These are phyloP conservation scores for Kluyveromyces nonfermentans DNA, from an alignment of 805 yeast species.

Conservation along the genomic window DNA sequence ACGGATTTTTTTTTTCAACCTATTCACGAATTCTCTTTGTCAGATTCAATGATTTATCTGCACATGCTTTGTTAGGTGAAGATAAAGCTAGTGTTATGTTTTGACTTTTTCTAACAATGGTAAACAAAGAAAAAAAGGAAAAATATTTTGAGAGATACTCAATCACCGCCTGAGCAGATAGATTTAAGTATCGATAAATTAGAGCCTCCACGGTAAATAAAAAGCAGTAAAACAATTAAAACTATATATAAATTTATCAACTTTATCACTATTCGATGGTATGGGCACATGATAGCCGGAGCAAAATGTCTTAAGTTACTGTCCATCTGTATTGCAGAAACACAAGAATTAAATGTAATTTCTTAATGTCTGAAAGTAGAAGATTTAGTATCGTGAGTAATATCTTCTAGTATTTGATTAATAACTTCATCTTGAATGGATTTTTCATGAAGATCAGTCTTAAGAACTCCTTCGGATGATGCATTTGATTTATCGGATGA, in stretches of 20 bases:
- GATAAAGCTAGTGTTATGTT: background rate
- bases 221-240: too few species aligned
- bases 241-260: too few species aligned
- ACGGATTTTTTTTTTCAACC: too few species aligned
- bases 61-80: too few species aligned
- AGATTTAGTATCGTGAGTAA: slow-evolving; percentile 7
- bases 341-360: background rate
- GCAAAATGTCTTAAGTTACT: too few species aligned
- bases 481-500: background rate
- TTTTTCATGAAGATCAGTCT: background rate
- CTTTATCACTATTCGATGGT: background rate
- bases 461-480: background rate
- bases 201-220: too few species aligned
- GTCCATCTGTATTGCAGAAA: too few species aligned
- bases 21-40: too few species aligned
- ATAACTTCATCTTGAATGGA: slow-evolving; percentile 7
- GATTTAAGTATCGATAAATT: too few species aligned
- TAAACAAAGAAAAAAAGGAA: background rate
- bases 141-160: background rate
- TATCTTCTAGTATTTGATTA: slow-evolving; percentile 8
- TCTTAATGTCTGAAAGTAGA: slow-evolving; percentile 8
- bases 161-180: too few species aligned
- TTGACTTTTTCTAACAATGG: background rate
- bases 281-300: too few species aligned
- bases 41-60: too few species aligned